These are phyloP conservation scores for Austroboletus novae-zelandiae DNA, from an alignment of 1,284 basidiomycete genomes.

Conservation along the genomic window DNA sequence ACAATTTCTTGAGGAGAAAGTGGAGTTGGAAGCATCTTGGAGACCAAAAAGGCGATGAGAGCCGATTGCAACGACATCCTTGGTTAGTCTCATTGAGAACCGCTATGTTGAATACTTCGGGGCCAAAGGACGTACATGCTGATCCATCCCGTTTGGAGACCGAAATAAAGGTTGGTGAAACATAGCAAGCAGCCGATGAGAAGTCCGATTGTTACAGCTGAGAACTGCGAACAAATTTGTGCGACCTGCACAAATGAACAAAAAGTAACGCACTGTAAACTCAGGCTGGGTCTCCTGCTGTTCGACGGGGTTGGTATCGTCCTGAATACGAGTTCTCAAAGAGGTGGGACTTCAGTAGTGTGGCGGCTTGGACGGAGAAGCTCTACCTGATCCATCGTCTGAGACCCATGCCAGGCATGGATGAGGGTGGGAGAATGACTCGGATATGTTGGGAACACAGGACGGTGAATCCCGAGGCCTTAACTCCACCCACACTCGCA, in stretches of 20 bases:
- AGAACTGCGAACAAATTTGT: constrained; percentile 23
- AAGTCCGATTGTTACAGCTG: constrained; percentile 57
- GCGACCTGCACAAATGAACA: not conserved
- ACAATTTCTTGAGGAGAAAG: constrained; percentile 90
- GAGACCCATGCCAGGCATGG: constrained; percentile 13
- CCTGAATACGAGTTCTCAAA: constrained; percentile 8
- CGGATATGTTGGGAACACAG: no score
- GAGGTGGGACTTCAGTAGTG: not conserved
- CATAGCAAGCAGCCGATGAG: constrained; percentile 71
- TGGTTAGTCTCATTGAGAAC: constrained; percentile 5
- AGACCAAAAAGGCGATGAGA: constrained; percentile 87
- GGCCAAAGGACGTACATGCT: constrained; percentile 49
- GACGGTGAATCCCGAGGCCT: no score
- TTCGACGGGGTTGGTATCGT: not conserved
- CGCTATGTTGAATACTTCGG: not conserved
- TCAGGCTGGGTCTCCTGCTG: constrained; percentile 20
- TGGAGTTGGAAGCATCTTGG: constrained; percentile 67
- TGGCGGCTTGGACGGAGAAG: not conserved
- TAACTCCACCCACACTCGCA: no score
- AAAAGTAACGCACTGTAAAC: constrained; percentile 26
- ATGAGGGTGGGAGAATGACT: not conserved
- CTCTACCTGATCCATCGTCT: constrained; percentile 25
- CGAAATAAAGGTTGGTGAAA: constrained; percentile 77
- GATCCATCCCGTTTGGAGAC: constrained; percentile 77
- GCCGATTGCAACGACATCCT: constrained; percentile 97